Conservation (phyloP, 164 flowering plant species). For the Chimonanthus salicifolius region DNA sequence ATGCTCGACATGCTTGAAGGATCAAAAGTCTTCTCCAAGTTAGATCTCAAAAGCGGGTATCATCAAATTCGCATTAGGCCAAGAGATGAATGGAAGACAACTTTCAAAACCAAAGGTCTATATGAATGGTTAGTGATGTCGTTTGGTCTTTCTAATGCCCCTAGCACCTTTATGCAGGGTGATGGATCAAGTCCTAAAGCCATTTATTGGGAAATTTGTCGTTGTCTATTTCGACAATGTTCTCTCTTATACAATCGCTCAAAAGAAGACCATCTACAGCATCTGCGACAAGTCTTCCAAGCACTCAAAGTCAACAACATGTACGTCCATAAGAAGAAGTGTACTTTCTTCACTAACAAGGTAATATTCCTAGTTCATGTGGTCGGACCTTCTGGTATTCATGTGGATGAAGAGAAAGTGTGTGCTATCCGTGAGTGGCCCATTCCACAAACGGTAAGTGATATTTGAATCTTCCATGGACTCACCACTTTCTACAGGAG, state of each 20-base stretch:
- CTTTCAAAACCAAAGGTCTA: constrained; percentile 5
- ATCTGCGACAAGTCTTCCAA: background rate
- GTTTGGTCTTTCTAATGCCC: constrained; percentile 2
- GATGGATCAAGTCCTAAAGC: background rate
- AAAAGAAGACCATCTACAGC: background rate
- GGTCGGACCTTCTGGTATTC: background rate
- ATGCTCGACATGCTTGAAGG: background rate
- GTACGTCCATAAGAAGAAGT: background rate
- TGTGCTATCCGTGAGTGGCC: background rate
- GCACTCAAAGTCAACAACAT: background rate
- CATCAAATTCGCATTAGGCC: background rate
- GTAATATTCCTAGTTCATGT: background rate
- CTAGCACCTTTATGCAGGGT: constrained; percentile 3
- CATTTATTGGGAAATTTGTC: background rate
- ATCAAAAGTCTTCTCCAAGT: background rate
- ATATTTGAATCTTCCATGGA: background rate
- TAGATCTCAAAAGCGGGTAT: constrained; percentile 2
- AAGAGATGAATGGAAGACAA: background rate
- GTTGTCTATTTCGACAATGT: background rate
- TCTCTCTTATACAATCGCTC: too few relatives aligned
- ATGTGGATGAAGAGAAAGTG: background rate
- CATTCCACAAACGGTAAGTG: background rate
- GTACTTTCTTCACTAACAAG: background rate
- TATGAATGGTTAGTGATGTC: constrained; percentile 3
- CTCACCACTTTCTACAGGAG: background rate